A percentile compares a stretch with the other conserved stretches of the same genome.
Conservation (phyloP, 805 yeast species). For the Candida yuanshanica region DNA sequence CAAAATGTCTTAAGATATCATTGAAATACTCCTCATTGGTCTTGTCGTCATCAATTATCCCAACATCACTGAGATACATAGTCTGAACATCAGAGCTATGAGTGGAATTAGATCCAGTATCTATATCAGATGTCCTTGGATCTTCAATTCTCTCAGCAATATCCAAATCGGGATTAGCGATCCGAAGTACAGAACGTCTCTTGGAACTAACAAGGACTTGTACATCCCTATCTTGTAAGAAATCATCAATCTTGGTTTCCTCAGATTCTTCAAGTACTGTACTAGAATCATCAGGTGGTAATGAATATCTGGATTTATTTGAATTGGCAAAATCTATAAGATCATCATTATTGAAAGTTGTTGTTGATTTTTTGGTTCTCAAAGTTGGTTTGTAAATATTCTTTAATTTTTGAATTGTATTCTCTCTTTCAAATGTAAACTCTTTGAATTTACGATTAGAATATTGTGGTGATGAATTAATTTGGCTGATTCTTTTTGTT, state of each 20-base stretch:
- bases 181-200: slow-evolving; percentile 52
- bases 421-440: slow-evolving; percentile 7
- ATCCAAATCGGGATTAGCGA: slow-evolving; percentile 52
- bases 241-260: slow-evolving; percentile 32
- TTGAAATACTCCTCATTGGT: slow-evolving; percentile 16
- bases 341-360: slow-evolving; percentile 13
- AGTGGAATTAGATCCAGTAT: neutral
- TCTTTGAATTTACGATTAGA: slow-evolving; percentile 4
- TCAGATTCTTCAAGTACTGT: slow-evolving; percentile 5
- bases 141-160: slow-evolving; percentile 9
- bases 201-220: slow-evolving; percentile 67
- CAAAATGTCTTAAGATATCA: slow-evolving; percentile 28
- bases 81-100: neutral
- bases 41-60: slow-evolving; percentile 12
- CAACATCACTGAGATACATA: slow-evolving; percentile 4
- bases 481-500: neutral
- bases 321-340: slow-evolving; percentile 10
- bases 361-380: neutral
- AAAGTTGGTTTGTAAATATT: slow-evolving; percentile 4
- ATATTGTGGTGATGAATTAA: slow-evolving; percentile 1
- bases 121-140: neutral
- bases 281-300: slow-evolving; percentile 2
- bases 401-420: slow-evolving; percentile 3
- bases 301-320: slow-evolving; percentile 12
- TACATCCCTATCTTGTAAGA: slow-evolving; percentile 52